Conservation (phyloP, 257 asterid genomes). For the Solanum rostratum region DNA sequence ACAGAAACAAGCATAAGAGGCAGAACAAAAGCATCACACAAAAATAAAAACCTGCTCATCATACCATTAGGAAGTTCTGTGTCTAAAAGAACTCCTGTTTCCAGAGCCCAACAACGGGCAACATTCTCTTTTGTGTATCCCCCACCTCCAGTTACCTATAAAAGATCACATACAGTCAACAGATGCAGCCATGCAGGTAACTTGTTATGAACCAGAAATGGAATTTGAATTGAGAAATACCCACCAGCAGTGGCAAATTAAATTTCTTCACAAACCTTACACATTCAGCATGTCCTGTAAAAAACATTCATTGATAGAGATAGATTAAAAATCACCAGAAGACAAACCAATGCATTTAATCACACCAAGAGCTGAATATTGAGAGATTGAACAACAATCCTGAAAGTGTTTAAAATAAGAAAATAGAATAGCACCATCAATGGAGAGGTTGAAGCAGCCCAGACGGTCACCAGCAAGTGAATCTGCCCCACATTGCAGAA, state of each 20-base stretch:
- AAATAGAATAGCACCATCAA: constrained; percentile 70
- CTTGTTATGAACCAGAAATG: background rate
- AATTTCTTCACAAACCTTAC: constrained; percentile 89
- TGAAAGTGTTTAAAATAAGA: constrained; percentile 6
- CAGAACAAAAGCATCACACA: background rate
- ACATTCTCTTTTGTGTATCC: constrained; percentile 99
- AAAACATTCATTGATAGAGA: constrained; percentile 1
- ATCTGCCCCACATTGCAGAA: constrained; percentile 99
- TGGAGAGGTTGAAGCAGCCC: constrained; percentile 99
- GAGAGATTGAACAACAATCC: background rate
- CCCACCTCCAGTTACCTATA: constrained; percentile 99
- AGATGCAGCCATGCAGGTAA: background rate
- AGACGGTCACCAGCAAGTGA: constrained; percentile 98
- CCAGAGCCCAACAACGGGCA: constrained; percentile 98
- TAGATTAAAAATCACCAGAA: background rate
- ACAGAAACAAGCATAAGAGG: background rate
- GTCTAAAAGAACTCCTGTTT: constrained; percentile 84
- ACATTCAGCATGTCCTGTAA: constrained; percentile 96
- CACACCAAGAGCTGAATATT: background rate
- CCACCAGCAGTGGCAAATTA: constrained; percentile 90
- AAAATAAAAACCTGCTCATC: background rate
- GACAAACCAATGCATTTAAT: background rate
- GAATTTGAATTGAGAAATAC: constrained; percentile 7
- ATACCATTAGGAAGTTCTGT: constrained; percentile 84
- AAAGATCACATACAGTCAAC: constrained; percentile 5